Percentiles rank a stretch among this genome's conserved stretches.
Conservation (phyloP, 371 early-diverging fungal species). For the Sanchytrium tribonematis region DNA sequence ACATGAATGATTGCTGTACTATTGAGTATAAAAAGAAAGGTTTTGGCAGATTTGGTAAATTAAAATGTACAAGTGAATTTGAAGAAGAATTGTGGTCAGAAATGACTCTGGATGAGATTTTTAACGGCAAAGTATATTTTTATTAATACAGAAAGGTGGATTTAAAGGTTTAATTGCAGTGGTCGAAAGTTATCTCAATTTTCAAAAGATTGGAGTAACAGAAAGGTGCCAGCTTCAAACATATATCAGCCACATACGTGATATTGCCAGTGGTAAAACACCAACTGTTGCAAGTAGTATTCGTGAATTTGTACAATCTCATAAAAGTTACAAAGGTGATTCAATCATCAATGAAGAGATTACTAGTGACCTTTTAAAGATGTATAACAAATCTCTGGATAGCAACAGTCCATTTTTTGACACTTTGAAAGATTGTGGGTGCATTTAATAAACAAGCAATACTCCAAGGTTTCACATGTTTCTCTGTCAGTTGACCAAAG, state of each 20-base stretch:
- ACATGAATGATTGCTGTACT: constrained; percentile 3
- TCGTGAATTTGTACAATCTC: not conserved
- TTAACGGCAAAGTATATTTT: constrained; percentile 47
- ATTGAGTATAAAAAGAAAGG: not conserved
- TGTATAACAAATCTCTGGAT: not conserved
- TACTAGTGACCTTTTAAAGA: not conserved
- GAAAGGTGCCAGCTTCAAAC: not conserved
- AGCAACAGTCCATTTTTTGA: not conserved
- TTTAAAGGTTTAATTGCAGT: constrained; percentile 65
- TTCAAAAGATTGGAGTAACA: not conserved
- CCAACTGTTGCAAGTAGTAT: not conserved
- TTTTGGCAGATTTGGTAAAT: not conserved
- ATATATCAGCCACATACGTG: not conserved
- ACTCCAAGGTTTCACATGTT: too few relatives aligned
- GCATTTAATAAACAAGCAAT: too few relatives aligned
- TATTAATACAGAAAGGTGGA: constrained; percentile 17
- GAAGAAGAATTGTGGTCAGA: constrained; percentile 32
- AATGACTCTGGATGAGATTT: constrained; percentile 72
- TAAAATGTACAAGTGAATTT: constrained; percentile 2
- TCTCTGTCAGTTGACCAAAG: not conserved
- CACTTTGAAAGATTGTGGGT: not conserved
- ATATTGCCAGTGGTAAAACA: not conserved
- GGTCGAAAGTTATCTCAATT: constrained; percentile 42
- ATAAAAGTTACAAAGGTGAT: not conserved
- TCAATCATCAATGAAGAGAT: not conserved